A percentile compares a stretch with the other conserved stretches of the same genome.
These are phyloP conservation scores for Candida andamanensis DNA, from an alignment of 805 yeast species.

Conservation along the genomic window DNA sequence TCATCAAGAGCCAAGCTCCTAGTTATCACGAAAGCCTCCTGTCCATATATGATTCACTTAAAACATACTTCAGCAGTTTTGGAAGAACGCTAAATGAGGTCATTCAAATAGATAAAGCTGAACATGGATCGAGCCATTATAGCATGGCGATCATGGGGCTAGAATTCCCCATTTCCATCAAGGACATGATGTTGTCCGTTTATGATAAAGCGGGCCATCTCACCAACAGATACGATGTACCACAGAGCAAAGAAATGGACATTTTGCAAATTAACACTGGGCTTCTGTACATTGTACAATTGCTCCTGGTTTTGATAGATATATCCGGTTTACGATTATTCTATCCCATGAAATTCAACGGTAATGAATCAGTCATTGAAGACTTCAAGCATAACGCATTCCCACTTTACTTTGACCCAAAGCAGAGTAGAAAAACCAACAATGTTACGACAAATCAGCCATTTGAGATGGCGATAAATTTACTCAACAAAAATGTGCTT, in stretches of 20 bases:
- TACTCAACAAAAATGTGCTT: slow-evolving; percentile 28
- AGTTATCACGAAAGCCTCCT: slow-evolving; percentile 20
- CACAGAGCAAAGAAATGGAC: slow-evolving; percentile 6
- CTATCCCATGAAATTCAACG: slow-evolving; percentile 22
- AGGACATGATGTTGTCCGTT: slow-evolving; percentile 25
- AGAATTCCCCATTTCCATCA: slow-evolving; percentile 30
- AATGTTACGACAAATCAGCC: slow-evolving; percentile 14
- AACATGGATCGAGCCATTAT: slow-evolving; percentile 14
- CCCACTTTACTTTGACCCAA: slow-evolving; percentile 26
- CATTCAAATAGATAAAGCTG: slow-evolving; percentile 21
- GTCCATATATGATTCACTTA: slow-evolving; percentile 13
- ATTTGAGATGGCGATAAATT: slow-evolving; percentile 29
- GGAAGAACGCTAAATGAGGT: slow-evolving; percentile 18
- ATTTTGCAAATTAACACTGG: slow-evolving; percentile 30
- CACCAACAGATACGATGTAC: slow-evolving; percentile 8
- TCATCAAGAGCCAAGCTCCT: slow-evolving; percentile 21
- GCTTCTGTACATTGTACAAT: slow-evolving; percentile 24
- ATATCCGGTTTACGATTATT: slow-evolving; percentile 22
- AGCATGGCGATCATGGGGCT: slow-evolving; percentile 27
- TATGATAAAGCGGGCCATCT: slow-evolving; percentile 17
- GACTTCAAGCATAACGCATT: slow-evolving; percentile 19
- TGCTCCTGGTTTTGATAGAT: slow-evolving; percentile 20
- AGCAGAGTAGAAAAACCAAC: slow-evolving; percentile 17
- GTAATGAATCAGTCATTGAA: slow-evolving; percentile 17
- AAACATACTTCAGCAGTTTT: slow-evolving; percentile 15